Evolutionary conservation across 2,329 filamentous ascomycete genomes (phyloP), one percentile per base, ranked within the genome.

Genomic region (Colletotrichum agaves): DNA sequence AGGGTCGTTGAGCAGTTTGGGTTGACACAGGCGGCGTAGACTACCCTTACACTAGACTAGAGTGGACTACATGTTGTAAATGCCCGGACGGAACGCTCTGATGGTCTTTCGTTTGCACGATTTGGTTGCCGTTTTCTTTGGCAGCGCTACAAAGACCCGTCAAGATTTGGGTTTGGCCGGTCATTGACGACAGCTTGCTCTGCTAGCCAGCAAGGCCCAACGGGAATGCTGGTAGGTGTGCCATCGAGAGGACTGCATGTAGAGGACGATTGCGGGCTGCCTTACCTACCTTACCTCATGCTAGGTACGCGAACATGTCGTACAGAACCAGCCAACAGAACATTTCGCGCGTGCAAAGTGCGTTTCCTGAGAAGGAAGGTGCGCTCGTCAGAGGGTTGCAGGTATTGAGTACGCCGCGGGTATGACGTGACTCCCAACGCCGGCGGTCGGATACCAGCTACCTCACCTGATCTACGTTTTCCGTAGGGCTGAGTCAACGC

Each of bases 1-100:
- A 73, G 71, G 10, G 71, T 84, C 27, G 80, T 85, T 41, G 76
- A 78, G 60, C 78, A 78, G 69, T 74, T 88, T 61, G 80, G 79
- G 37, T 72, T 87, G 67, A 74, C 61, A 33, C 78, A 73, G 62
- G 13, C 50, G 15, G 47, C 50, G 13, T 62, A 47, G 58, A 17
- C 4, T 15, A 41, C 7, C n/a, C n/a, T n/a, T 21, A 31, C 1
- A 44, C 11, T 8, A 53, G 19, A n/a, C 21, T 31, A 23, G 31
- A 50, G 8, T 11, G 12, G 10, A 43, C 19, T 46, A 35, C 41
- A n/a, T 41, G 17, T n/a, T 21, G 10, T 5, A 13, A 11, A 17
- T 31, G 47, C 10, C 35, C 19, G 12, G 27, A 44, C 15, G 13
- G 44, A 35, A 59, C n/a, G 19, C 15, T 15, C 17, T 17, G 15